Evolutionary conservation across 1,284 basidiomycete species (phyloP).

Genomic region (Ganoderma leucocontextum): DNA sequence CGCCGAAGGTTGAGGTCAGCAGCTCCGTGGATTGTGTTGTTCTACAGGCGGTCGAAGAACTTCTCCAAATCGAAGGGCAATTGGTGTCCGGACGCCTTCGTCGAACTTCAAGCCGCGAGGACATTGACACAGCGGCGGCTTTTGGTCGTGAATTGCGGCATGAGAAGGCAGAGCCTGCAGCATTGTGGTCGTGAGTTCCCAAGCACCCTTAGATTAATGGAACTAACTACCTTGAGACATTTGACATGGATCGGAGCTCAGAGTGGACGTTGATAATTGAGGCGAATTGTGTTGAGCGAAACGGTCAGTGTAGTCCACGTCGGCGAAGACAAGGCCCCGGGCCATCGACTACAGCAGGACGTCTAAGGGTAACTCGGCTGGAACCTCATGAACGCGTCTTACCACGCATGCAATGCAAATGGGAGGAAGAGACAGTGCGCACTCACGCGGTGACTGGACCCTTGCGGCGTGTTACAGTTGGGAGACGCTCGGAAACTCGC

Average conservation of each 20-base stretch:
- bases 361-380: not conserved
- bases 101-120: not conserved
- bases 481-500: not conserved
- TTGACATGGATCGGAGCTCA: not conserved
- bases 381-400: not conserved
- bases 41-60: not conserved
- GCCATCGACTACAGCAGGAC: not conserved
- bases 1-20: not conserved
- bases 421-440: not conserved
- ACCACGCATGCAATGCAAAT: not conserved
- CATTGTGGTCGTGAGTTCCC: not conserved
- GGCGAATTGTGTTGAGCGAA: not conserved
- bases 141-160: not conserved
- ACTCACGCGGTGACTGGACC: constrained; percentile 3
- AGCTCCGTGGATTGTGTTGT: not conserved
- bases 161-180: not conserved
- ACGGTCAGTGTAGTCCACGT: not conserved
- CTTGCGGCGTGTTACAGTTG: not conserved
- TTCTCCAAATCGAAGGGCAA: not conserved
- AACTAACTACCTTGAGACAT: not conserved
- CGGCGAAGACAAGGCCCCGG: not conserved
- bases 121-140: not conserved
- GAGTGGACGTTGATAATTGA: not conserved
- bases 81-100: not conserved
- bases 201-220: not conserved